These are phyloP conservation scores for Hyphopichia burtonii DNA, from an alignment of 1,139 yeast species.

Conservation along the genomic window DNA sequence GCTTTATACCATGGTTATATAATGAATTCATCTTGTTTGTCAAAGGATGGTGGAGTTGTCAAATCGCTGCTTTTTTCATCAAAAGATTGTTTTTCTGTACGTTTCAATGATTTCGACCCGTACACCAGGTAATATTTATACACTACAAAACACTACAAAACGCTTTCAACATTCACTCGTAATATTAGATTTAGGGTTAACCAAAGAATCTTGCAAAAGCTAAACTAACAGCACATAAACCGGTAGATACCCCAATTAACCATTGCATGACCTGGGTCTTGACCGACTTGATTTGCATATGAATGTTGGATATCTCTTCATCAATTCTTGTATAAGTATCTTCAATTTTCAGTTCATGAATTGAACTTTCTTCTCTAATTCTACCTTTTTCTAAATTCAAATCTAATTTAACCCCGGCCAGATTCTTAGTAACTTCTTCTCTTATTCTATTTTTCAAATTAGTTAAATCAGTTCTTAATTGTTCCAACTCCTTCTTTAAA, in stretches of 20 bases:
- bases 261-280: constrained; percentile 97
- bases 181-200: constrained; percentile 18
- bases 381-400: constrained; percentile 92
- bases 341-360: constrained; percentile 88
- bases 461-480: constrained; percentile 80
- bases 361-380: constrained; percentile 88
- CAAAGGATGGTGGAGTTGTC: constrained; percentile 83
- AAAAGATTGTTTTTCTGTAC: no score
- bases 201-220: constrained; percentile 87
- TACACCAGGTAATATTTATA: no score
- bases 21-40: constrained; percentile 68
- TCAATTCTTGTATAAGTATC: constrained; percentile 95
- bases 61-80: no score
- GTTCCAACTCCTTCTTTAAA: constrained; percentile 84
- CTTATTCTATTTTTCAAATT: constrained; percentile 79
- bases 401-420: constrained; percentile 88
- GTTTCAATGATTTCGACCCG: no score
- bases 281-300: constrained; percentile 90
- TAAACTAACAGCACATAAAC: constrained; percentile 90
- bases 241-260: constrained; percentile 97
- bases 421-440: constrained; percentile 89
- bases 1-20: constrained; percentile 87
- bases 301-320: constrained; percentile 92
- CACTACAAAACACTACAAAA: no score
- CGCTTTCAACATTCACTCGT: background rate